Evolutionary conservation across 2,329 filamentous ascomycete species (phyloP), one percentile per base, ranked within the genome.

Genomic region (Claviceps cyperi): DNA sequence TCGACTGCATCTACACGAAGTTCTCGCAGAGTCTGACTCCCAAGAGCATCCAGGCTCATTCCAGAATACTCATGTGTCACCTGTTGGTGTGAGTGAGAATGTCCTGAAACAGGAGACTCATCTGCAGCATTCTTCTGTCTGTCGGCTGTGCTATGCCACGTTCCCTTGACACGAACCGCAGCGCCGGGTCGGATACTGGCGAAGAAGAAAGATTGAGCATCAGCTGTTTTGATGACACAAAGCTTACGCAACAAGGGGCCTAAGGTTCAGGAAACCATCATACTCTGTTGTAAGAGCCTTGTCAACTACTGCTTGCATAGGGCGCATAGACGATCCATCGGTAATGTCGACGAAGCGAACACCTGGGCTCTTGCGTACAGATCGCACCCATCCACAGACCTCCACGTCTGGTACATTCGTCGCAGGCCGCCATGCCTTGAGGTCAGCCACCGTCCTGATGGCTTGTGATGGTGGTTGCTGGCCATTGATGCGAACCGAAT

Each of bases 341-440:
- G 84, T 83, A 48, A 97, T 73, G 52, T 88, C 79, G 48, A 90
- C 83, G 68, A 98, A 97, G 5, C 84, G 82, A 52, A 84, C 74
- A 21, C 77, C 77, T 64, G 96, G 94, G 72, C 94, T 89, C 64
- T 87, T 86, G 54, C 91, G 78, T 53, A 95, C 82, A 4, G 87
- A 91, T 55, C 86, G 80, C 50, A 96, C 76, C 69, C 84, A 91
- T 53, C 90, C 91, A 62, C 84, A 77, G 57, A 95, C 71, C 51
- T 75, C 74, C 46, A 84, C 72, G 58, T 74, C 64, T n/a, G 65
- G 57, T 40, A 70, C 66, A 44, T 68, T 60, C 36, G 68, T 63
- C 17, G 64, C 56, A 2, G 76, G 73, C 40, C 67, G 68, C 66
- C 70, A 75, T 35, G 72, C 70, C 48, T 84, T 71, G 11, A 85